Evolutionary conservation across 176 grass and related monocot species (phyloP), one percentile per base, ranked within the genome.

Genomic region (Oropetium thomaeum): DNA sequence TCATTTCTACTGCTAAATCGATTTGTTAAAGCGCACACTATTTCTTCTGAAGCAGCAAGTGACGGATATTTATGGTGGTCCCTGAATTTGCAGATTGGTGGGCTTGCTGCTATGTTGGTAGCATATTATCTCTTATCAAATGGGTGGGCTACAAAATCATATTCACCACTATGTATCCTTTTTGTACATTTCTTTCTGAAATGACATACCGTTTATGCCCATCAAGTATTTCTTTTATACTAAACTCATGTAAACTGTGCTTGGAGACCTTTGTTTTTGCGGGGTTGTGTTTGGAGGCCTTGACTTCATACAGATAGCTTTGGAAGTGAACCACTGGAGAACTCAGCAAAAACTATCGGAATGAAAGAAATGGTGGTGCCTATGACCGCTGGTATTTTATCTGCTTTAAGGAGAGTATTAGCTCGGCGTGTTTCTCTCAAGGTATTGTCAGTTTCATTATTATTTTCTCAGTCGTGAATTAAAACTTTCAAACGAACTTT

Each of bases 91-190:
- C 79, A 99, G 96, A 86, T 92, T 87, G 91, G 86, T 73, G 96
- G 96, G 44, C 89, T 99, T 19, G 51, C 76, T 86, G 96, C 91
- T 86, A 99, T 99, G 96, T 37, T 99, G 69, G 51, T 92, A 74
- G 81, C 89, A 52, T 99, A 99, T 67, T 99, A 99, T 83, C 84
- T 95, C 31, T 86, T 99, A 77, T 94, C 84, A 72, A 88, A 84
- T 62, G 96, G 96, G 23, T 99, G 96, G 96, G 79, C 96, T 52
- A 92, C 84, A 82, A 87, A 65, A 86, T 86, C 96, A 54, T 78
- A 88, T 88, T 99, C 91, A 31, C 91, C 87, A 2, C 80, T 99
- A 69, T 90, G 96, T 99, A 99, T 99, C 96, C 91, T 78, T 35
- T 71, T 25, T 25, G 62, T 35, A 82, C 49, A 59, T 70, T 44